Evolutionary conservation across 306 rosid genomes (phyloP).

Genomic region (Arachis stenosperma): DNA sequence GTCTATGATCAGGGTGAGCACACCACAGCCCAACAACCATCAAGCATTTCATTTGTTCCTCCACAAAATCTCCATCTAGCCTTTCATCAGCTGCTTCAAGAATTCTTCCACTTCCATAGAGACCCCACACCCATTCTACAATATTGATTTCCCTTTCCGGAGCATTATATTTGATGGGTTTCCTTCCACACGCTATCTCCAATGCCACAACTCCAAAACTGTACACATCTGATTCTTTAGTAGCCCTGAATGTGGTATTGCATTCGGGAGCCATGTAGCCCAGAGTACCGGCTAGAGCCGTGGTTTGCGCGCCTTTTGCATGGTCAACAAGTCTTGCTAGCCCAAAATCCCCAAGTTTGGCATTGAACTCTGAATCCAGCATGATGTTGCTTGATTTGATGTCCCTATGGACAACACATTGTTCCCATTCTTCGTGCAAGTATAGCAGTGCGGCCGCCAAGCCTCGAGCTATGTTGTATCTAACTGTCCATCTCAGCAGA

Average conservation of each 20-base stretch:
- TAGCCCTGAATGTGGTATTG: conserved; percentile 20
- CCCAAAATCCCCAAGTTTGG: conserved; percentile 54
- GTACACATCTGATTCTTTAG: conserved; percentile 44
- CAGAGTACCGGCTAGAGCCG: conserved; percentile 45
- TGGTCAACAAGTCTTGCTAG: conserved; percentile 52
- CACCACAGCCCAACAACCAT: conserved; percentile 54
- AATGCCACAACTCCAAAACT: conserved; percentile 51
- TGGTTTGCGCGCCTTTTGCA: conserved; percentile 41
- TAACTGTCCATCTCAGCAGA: conserved; percentile 36
- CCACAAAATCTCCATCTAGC: conserved; percentile 36
- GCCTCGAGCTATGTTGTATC: conserved; percentile 44
- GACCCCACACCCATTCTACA: conserved; percentile 52
- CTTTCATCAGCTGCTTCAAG: conserved; percentile 39
- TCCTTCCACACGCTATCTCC: conserved; percentile 51
- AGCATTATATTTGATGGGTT: conserved; percentile 20
- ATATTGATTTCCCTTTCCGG: conserved; percentile 36
- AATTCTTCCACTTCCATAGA: conserved; percentile 44
- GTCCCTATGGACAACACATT: conserved; percentile 51
- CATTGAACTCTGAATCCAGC: conserved; percentile 53
- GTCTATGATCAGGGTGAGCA: conserved; percentile 42
- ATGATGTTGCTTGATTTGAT: conserved; percentile 52
- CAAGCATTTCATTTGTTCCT: conserved; percentile 33
- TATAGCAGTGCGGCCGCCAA: conserved; percentile 46
- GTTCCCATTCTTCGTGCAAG: conserved; percentile 51
- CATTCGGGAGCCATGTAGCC: conserved; percentile 57